Percentiles rank a stretch among this genome's conserved stretches.
Evolutionary conservation across 2,329 filamentous ascomycete species (phyloP).

Genomic region (Daldinia eschscholtzii): DNA sequence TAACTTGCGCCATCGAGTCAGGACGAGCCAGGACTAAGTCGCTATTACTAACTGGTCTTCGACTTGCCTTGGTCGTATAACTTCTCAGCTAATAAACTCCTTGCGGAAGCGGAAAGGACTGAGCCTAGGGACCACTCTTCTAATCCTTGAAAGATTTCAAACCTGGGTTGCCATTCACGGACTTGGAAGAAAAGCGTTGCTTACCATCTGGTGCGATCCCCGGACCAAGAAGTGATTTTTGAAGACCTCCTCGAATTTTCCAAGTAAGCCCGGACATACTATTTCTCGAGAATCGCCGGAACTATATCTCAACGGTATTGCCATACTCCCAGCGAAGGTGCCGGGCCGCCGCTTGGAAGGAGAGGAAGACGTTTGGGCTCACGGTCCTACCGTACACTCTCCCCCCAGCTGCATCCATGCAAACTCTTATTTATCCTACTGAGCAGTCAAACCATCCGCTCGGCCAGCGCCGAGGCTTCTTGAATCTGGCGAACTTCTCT

Average conservation of each 20-base stretch:
- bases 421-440: conserved; percentile 61
- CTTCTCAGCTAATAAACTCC: conserved; percentile 41
- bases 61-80: conserved; percentile 45
- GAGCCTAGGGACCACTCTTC: conserved; percentile 24
- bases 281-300: conserved; percentile 36
- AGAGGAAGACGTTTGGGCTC: conserved; percentile 47
- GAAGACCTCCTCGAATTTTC: conserved; percentile 36
- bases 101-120: conserved; percentile 30
- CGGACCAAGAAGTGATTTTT: conserved; percentile 24
- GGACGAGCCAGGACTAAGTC: conserved; percentile 43
- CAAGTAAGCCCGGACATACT: conserved; percentile 45
- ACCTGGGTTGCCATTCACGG: conserved; percentile 25
- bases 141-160: conserved; percentile 25
- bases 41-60: conserved; percentile 39
- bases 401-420: conserved; percentile 63
- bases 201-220: conserved; percentile 38
- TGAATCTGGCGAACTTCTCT: conserved; percentile 66
- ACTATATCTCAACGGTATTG: conserved; percentile 38
- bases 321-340: conserved; percentile 40
- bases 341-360: conserved; percentile 46
- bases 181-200: conserved; percentile 30
- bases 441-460: conserved; percentile 62
- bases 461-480: conserved; percentile 70
- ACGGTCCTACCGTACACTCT: conserved; percentile 46
- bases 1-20: conserved; percentile 49